These are phyloP conservation scores for Drosera capensis DNA, from an alignment of 148 eudicot genomes.

Conservation along the genomic window DNA sequence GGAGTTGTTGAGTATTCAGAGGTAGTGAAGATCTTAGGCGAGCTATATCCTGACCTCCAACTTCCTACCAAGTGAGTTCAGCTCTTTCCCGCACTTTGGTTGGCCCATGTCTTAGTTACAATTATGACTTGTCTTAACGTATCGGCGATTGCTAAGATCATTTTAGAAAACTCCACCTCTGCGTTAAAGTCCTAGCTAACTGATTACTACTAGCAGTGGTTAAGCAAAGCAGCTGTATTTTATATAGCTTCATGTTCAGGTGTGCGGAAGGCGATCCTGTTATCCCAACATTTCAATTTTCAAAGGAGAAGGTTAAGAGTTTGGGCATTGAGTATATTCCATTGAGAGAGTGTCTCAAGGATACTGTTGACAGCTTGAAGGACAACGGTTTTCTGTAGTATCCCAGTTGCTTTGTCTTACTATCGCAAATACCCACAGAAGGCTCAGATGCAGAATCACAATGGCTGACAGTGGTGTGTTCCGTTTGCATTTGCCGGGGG, in stretches of 20 bases:
- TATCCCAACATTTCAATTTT: constrained; percentile 24
- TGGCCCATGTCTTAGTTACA: no score
- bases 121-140: no score
- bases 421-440: not conserved
- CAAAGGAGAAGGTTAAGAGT: constrained; percentile 27
- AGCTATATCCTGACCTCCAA: constrained; percentile 20
- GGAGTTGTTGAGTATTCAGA: constrained; percentile 5
- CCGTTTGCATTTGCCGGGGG: no score
- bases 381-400: constrained; percentile 30
- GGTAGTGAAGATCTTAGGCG: constrained; percentile 11
- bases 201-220: no score
- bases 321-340: constrained; percentile 44
- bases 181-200: no score
- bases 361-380: constrained; percentile 60
- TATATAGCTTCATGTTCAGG: no score
- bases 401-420: constrained; percentile 5
- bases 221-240: no score
- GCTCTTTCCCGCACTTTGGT: no score
- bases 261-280: constrained; percentile 49
- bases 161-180: no score
- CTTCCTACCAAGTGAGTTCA: constrained; percentile 18
- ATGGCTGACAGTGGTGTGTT: no score
- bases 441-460: not conserved
- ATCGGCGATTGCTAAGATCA: no score
- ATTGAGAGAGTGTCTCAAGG: constrained; percentile 39